These are phyloP conservation scores for Hawksworthiomyces lignivorus DNA, from an alignment of 2,329 filamentous ascomycete genomes.

Conservation along the genomic window DNA sequence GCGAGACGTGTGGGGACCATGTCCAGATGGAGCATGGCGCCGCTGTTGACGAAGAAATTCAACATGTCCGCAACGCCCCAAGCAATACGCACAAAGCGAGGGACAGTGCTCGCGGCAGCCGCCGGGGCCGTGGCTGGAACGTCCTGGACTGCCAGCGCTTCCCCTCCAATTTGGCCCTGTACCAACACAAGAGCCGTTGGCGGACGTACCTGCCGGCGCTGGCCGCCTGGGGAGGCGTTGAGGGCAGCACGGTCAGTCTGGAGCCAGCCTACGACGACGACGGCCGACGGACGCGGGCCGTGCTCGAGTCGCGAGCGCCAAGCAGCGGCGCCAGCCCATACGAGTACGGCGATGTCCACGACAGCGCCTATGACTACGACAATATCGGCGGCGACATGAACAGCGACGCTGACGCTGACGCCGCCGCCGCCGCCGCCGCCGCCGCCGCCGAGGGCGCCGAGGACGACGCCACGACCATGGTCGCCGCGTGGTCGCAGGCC, in stretches of 20 bases:
- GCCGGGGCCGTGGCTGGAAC: no score
- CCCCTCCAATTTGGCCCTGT: conserved; percentile 9
- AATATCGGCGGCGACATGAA: not conserved
- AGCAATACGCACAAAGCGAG: no score
- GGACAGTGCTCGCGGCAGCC: no score
- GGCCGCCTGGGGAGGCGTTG: conserved; percentile 11
- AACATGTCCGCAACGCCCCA: no score
- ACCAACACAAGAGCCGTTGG: conserved; percentile 12
- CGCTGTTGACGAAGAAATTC: no score
- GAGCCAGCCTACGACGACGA: conserved; percentile 4
- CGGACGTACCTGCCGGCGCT: conserved; percentile 11
- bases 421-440: conserved; percentile 2
- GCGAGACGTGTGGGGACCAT: no score
- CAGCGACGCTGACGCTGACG: conserved; percentile 2
- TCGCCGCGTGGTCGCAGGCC: conserved; percentile 7
- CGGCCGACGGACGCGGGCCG: conserved; percentile 1
- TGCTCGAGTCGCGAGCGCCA: not conserved
- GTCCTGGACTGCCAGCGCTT: not conserved
- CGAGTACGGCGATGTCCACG: not conserved
- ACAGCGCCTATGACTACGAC: not conserved
- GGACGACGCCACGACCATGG: not conserved
- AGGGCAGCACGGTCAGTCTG: conserved; percentile 10
- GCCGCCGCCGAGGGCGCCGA: not conserved
- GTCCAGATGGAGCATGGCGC: no score
- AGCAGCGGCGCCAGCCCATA: not conserved